Evolutionary conservation across 495 filamentous ascomycete genomes (phyloP), one percentile per base, ranked within the genome.

Genomic region (Pyrenula aspistea): DNA sequence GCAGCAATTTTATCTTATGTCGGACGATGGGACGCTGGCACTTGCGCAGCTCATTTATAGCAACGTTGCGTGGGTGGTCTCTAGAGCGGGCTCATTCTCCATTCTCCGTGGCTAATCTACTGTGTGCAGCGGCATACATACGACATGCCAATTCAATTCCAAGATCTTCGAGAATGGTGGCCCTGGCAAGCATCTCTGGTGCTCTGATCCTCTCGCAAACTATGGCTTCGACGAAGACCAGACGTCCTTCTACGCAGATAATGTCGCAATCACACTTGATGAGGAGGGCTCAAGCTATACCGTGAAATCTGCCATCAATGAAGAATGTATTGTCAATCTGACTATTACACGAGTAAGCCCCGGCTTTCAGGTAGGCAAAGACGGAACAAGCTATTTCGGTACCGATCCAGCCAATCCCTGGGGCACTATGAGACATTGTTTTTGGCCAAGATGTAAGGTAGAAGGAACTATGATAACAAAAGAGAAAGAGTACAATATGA

Each of bases 31-130:
- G 19, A 76, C 83, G 59, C 65, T 92, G 60, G 89, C 78, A 3
- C 78, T 95, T 69, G 82, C 79, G 54, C 94, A 97, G 77, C 78
- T 96, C 68, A 96, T 97, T 67, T 96, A 96, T 80, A 96, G 87
- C 73, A 98, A 96, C 71, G 88, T 98, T 71, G 86, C 81, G 93
- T 96, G 81, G 67, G 22, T 53, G 54, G 49, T n/a, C n/a, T n/a
- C n/a, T n/a, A n/a, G n/a, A n/a, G n/a, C 22, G 10, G 19, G 22
- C 31, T 4, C 31, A 31, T 24, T 54, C 12, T 15, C 22, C 51
- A 59, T 51, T 22, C 56, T 53, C 23, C 12, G 15, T 15, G 53
- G 64, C 72, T 72, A 60, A 77, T 67, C 24, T 55, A 31, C 36
- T 55, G 24, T 54, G 31, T 49, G 65, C 63, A 97, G 93, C 52